Evolutionary conservation across 148 eudicot genomes (phyloP).

Genomic region (Pharnaceum exiguum): DNA sequence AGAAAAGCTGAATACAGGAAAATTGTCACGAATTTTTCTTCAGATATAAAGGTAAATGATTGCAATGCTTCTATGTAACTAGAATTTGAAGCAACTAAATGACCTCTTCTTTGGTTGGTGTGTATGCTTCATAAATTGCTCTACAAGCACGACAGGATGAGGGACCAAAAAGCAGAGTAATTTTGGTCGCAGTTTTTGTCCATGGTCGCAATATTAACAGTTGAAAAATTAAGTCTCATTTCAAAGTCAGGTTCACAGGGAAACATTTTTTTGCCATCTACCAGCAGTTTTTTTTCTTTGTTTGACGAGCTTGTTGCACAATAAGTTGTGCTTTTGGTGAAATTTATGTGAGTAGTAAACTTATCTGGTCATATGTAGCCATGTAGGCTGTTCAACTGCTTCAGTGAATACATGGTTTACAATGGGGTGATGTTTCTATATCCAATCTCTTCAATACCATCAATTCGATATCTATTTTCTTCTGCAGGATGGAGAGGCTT

Average conservation of each 20-base stretch:
- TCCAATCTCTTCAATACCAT: neutral
- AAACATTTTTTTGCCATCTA: too few relatives aligned
- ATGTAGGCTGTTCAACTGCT: too few relatives aligned
- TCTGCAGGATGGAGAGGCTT: constrained; percentile 92
- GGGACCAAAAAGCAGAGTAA: neutral
- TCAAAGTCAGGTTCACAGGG: too few relatives aligned
- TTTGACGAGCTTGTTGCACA: too few relatives aligned
- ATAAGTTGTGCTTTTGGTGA: too few relatives aligned
- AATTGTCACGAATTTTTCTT: constrained; percentile 82
- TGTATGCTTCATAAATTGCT: neutral
- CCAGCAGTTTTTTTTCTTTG: too few relatives aligned
- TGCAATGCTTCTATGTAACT: neutral
- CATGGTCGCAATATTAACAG: too few relatives aligned
- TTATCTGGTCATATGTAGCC: too few relatives aligned
- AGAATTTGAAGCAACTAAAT: neutral
- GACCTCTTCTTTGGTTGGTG: neutral
- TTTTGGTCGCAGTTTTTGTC: neutral
- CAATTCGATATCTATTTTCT: neutral
- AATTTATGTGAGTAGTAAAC: too few relatives aligned
- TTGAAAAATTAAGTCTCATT: neutral
- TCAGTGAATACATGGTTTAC: too few relatives aligned
- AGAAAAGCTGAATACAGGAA: constrained; percentile 63
- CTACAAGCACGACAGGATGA: neutral
- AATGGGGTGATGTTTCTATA: too few relatives aligned
- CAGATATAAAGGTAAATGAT: constrained; percentile 77